Conservation (phyloP, 768 basidiomycete species). For the Gloeophyllum trabeum region DNA sequence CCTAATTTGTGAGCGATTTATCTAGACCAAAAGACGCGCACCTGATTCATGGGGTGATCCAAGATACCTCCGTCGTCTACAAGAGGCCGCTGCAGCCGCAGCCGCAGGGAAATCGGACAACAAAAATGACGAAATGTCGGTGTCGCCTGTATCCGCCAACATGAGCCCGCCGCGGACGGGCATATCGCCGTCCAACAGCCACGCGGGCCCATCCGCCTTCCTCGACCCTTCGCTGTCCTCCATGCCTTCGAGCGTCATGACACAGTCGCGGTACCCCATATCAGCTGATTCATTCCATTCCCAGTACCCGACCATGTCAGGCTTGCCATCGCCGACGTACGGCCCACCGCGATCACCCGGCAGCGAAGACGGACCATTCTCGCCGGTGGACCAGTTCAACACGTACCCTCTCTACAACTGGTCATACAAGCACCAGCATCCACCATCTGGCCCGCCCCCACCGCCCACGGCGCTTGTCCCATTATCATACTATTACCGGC, state of each 20-base stretch:
- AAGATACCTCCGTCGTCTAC: conserved; percentile 71
- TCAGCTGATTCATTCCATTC: conserved; percentile 56
- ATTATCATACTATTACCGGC: conserved; percentile 65
- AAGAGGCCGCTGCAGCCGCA: conserved; percentile 58
- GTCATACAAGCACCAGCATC: conserved; percentile 58
- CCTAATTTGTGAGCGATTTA: conserved; percentile 67
- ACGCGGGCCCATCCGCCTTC: conserved; percentile 25
- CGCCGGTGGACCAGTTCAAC: conserved; percentile 43
- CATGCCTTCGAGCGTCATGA: conserved; percentile 31
- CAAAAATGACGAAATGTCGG: conserved; percentile 23
- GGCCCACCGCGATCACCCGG: conserved; percentile 27
- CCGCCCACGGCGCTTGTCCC: conserved; percentile 36
- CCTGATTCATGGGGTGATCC: conserved; percentile 5
- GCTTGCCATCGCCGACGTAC: conserved; percentile 25
- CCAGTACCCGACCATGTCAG: conserved; percentile 29
- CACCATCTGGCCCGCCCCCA: conserved; percentile 27
- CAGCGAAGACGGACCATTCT: conserved; percentile 30
- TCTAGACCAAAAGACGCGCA: conserved; percentile 3
- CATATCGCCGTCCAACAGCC: conserved; percentile 10
- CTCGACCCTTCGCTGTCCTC: conserved; percentile 39
- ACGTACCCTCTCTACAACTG: conserved; percentile 60
- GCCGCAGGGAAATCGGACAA: conserved; percentile 28
- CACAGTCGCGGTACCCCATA: conserved; percentile 63
- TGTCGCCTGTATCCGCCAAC: conserved; percentile 33
- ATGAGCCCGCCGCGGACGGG: conserved; percentile 35